A percentile compares a stretch with the other conserved stretches of the same genome.
These are phyloP conservation scores for Talaromyces borbonicus DNA, from an alignment of 495 filamentous ascomycete species.

Conservation along the genomic window DNA sequence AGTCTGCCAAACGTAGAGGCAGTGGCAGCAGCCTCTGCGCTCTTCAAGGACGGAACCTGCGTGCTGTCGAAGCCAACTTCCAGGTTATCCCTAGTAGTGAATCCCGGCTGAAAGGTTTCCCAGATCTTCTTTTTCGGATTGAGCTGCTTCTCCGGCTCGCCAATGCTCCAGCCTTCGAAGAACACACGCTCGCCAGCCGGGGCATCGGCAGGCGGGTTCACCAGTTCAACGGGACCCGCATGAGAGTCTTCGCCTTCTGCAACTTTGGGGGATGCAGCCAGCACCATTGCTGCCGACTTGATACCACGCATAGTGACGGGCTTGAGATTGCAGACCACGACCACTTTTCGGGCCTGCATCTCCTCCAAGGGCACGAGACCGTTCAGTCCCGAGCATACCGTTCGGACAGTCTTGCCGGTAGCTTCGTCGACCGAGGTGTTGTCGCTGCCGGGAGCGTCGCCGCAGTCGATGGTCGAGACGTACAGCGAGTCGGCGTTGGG, in stretches of 20 bases:
- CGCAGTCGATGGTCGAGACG: slow-evolving; percentile 94
- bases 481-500: slow-evolving; percentile 93
- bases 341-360: slow-evolving; percentile 92
- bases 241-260: slow-evolving; percentile 73
- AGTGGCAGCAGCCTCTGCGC: slow-evolving; percentile 38
- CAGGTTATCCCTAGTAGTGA: slow-evolving; percentile 68
- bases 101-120: slow-evolving; percentile 92
- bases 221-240: slow-evolving; percentile 85
- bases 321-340: slow-evolving; percentile 95
- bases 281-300: slow-evolving; percentile 91
- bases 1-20: slow-evolving; percentile 54
- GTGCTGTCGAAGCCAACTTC: slow-evolving; percentile 71
- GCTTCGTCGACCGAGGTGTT: slow-evolving; percentile 68
- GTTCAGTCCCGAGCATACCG: slow-evolving; percentile 93
- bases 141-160: slow-evolving; percentile 81
- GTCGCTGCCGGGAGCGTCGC: slow-evolving; percentile 75
- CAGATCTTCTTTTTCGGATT: slow-evolving; percentile 99
- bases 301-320: slow-evolving; percentile 98
- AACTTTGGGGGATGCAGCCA: slow-evolving; percentile 78
- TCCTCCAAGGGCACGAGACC: slow-evolving; percentile 84
- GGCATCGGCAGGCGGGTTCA: slow-evolving; percentile 70
- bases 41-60: slow-evolving; percentile 49
- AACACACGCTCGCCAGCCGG: slow-evolving; percentile 74
- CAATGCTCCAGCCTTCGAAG: slow-evolving; percentile 84
- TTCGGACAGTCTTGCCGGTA: slow-evolving; percentile 81